Percentiles rank a stretch among this genome's conserved stretches.
Evolutionary conservation across 2,329 filamentous ascomycete species (phyloP).

Genomic region (Colletotrichum incanum): DNA sequence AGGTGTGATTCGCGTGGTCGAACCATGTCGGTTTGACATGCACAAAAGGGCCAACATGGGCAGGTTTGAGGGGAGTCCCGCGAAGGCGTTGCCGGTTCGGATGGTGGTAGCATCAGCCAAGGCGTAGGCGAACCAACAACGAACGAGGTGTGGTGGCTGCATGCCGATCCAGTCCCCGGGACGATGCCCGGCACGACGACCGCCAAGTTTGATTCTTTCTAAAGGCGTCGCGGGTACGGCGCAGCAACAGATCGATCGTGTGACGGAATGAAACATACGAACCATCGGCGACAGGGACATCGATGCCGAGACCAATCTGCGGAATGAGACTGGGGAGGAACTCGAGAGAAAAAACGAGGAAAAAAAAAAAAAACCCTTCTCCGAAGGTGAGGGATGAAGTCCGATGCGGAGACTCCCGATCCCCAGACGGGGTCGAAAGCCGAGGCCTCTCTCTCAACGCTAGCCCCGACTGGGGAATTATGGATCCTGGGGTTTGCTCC

Average conservation of each 20-base stretch:
- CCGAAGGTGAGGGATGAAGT: slow-evolving; percentile 8
- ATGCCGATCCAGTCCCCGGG: slow-evolving; percentile 21
- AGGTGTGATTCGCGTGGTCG: slow-evolving; percentile 21
- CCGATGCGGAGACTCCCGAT: slow-evolving; percentile 27
- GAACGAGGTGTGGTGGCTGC: slow-evolving; percentile 10
- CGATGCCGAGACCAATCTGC: slow-evolving; percentile 17
- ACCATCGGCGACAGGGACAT: background rate
- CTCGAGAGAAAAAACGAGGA: background rate
- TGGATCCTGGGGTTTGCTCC: slow-evolving; percentile 29
- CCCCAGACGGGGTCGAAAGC: slow-evolving; percentile 41
- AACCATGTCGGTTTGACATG: slow-evolving; percentile 8
- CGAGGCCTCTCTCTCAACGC: slow-evolving; percentile 30
- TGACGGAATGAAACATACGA: background rate
- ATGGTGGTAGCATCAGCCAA: slow-evolving; percentile 35
- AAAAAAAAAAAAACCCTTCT: background rate
- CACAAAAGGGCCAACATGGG: slow-evolving; percentile 19
- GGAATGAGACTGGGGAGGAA: background rate
- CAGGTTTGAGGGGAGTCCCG: background rate
- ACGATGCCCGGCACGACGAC: slow-evolving; percentile 17
- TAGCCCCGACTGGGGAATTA: slow-evolving; percentile 39
- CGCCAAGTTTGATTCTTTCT: background rate
- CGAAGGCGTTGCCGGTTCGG: slow-evolving; percentile 13
- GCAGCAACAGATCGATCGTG: slow-evolving; percentile 3
- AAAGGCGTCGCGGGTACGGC: background rate
- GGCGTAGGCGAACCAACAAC: slow-evolving; percentile 3